A percentile compares a stretch with the other conserved stretches of the same genome.
Evolutionary conservation across 23 red algal species (phyloP).

Genomic region (Cyanidium caldarium): DNA sequence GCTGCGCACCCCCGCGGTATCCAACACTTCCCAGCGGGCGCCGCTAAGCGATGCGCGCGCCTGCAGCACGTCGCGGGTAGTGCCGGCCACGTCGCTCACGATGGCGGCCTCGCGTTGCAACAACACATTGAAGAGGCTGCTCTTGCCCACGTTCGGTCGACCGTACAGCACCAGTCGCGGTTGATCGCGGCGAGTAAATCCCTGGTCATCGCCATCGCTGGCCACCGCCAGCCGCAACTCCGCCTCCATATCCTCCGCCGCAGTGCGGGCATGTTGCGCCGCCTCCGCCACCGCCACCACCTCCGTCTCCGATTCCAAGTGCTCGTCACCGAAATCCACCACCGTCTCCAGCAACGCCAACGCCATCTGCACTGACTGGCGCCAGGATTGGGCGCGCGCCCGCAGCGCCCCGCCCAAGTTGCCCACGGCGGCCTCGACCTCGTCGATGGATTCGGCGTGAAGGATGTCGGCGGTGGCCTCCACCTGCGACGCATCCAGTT

Average conservation of each 20-base stretch:
- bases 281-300: not conserved
- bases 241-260: not conserved
- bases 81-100: not conserved
- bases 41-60: not conserved
- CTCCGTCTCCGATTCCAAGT: not conserved
- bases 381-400: not conserved
- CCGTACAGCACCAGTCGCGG: not conserved
- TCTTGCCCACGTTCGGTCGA: not conserved
- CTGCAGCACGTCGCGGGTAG: not conserved
- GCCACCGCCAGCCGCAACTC: not conserved
- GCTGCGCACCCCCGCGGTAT: not conserved
- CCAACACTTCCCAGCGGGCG: not conserved
- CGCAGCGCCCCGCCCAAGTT: not conserved
- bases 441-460: not conserved
- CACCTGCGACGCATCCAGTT: constrained; percentile 38
- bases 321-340: constrained; percentile 1
- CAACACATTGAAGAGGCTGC: not conserved
- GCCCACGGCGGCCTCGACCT: not conserved
- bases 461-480: not conserved
- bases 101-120: not conserved
- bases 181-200: not conserved
- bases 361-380: not conserved
- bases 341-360: not conserved
- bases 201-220: not conserved
- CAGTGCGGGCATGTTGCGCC: not conserved